Base-by-base conservation (phyloP, 75 land plant species). In the Adiantum capillusveneris region DNA sequence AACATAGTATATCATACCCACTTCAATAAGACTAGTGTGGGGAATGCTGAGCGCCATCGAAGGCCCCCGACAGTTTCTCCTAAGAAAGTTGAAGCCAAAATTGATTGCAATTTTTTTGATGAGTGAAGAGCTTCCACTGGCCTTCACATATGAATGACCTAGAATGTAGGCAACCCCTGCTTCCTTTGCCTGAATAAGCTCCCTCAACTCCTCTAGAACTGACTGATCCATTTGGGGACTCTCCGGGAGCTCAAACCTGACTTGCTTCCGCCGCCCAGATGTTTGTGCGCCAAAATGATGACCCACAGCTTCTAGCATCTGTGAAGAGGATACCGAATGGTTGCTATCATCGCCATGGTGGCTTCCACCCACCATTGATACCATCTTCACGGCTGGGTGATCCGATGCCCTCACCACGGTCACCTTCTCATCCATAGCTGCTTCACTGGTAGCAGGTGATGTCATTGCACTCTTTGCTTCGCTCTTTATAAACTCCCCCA, bases 1-100 rank as follows among this genome's bases (percentile, higher is more conserved):
- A 11, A 81, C 80, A 52, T 60, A 58, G 56, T 76, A 79, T 20
- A 71, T 49, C 82, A 79, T 79, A 5, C 85, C 85, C 11, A 82
- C 85, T 48, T 82, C 81, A 31, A 82, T 68, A 14, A 82, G 59
- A 11, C 72, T 65, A 0, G 70, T 58, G 27, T 75, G 75, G 3
- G 85, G 85, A 17, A 82, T 65, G 20, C 67, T 68, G 13, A 78
- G 64, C 0, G 75, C 53, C 1, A 74, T 71, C 13, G 75, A 69
- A n/a, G 81, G 72, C 16, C 63, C 58, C 45, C 85, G 29, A 61
- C 77, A 82, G 41, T 78, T 82, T 44, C 57, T 62, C 20, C 81
- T 64, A 1, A 82, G 65, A 51, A 82, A 82, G 13, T 67, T 73
- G 42, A 79, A 82, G 6, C 64, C 71, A 11, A 59, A 25, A 54